Base-by-base conservation (phyloP, 129 eudicot species). In the Mikania micrantha region DNA sequence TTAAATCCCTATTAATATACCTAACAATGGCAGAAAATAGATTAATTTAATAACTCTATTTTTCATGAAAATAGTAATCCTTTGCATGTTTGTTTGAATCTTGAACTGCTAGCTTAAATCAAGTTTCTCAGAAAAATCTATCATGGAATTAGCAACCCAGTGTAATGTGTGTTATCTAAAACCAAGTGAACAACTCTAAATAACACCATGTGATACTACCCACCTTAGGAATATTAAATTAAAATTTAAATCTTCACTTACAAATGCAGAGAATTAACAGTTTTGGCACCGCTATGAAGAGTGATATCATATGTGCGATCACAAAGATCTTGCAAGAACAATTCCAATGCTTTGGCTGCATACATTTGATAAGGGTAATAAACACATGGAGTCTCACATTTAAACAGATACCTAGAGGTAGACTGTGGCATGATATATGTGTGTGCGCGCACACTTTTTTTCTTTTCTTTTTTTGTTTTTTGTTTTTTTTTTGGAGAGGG, bases 271-370 rank as follows among this genome's bases (percentile, higher is more conserved):
- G 95, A 87, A 66, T 83, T 90, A 50, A 90, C 85, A 64, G 97
- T 90, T 56, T 87, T 90, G n/a, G 95, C 97, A 36, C 97, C 97
- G 73, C 81, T 79, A 56, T 78, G 85, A 29, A 90, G 79, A 22
- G 97, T 90, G 60, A 90, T 72, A 50, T 90, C 95, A 74, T 90
- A 85, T 28, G 97, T 90, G 13, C 97, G 82, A 52, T 90, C 95
- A 70, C 97, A 90, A 62, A 90, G 92, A 66, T 90, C 97, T 85
- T 87, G 92, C 67, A 90, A 70, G 81, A 90, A 90, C 74, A 90
- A 72, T 70, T 90, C 97, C 85, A 90, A 75, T 25, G 95, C 97
- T 85, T 90, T 90, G 54, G 97, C 97, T 90, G 94, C 72, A 81
- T 53, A 7, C 16, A 60, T 47, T 63, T 8, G 15, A 60, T 3